These are phyloP conservation scores for Agmasoma carcini DNA, from an alignment of 371 early-diverging fungal species.

Conservation along the genomic window DNA sequence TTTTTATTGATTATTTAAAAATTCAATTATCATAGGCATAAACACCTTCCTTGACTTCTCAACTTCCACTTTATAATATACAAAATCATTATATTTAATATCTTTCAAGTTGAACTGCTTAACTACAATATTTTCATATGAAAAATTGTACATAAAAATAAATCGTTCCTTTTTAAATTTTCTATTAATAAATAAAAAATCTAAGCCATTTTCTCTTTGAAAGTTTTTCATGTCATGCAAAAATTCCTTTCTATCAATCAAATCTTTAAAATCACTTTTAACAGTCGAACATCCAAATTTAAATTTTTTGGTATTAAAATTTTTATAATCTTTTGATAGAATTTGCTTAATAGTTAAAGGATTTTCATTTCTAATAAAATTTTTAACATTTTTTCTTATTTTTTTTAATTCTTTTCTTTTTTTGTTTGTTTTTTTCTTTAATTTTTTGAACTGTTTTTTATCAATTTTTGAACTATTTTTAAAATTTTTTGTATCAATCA, in stretches of 20 bases:
- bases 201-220: slow-evolving; percentile 23
- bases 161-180: slow-evolving; percentile 19
- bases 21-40: slow-evolving; percentile 25
- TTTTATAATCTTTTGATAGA: slow-evolving; percentile 43
- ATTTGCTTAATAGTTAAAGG: slow-evolving; percentile 24
- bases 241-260: slow-evolving; percentile 39
- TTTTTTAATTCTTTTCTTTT: slow-evolving; percentile 28
- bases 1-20: slow-evolving; percentile 12
- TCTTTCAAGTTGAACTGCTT: slow-evolving; percentile 9
- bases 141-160: slow-evolving; percentile 29
- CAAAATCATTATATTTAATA: slow-evolving; percentile 28
- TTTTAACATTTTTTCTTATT: slow-evolving; percentile 20
- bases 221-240: slow-evolving; percentile 14
- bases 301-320: slow-evolving; percentile 9
- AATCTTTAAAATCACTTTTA: slow-evolving; percentile 41
- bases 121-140: slow-evolving; percentile 12
- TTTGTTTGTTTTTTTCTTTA: slow-evolving; percentile 15
- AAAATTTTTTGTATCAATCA: slow-evolving; percentile 38
- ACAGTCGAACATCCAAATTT: slow-evolving; percentile 41
- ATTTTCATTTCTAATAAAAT: slow-evolving; percentile 31
- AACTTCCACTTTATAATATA: slow-evolving; percentile 27
- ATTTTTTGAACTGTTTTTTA: slow-evolving; percentile 32
- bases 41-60: slow-evolving; percentile 33
- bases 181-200: slow-evolving; percentile 36
- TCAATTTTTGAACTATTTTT: slow-evolving; percentile 32